Evolutionary conservation across 2,329 filamentous ascomycete genomes (phyloP).

Genomic region (Aciculosporium take): DNA sequence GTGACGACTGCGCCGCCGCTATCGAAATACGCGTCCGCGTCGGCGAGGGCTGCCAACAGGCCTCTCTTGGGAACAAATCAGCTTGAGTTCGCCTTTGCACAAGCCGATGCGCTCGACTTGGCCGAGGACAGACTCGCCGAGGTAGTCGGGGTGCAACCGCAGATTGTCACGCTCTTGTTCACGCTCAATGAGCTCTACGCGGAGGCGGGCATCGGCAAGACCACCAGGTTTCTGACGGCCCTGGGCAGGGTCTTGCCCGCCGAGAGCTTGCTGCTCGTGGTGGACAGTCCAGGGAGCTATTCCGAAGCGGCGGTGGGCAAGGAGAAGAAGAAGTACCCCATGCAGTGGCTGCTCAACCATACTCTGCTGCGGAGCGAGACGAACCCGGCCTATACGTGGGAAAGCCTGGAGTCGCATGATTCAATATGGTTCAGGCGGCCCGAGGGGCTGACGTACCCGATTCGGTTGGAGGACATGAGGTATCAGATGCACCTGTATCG

Average conservation of each 20-base stretch:
- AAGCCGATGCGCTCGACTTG: slow-evolving; percentile 35
- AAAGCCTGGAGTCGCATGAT: slow-evolving; percentile 59
- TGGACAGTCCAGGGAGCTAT: slow-evolving; percentile 90
- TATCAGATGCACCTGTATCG: slow-evolving; percentile 82
- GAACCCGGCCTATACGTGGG: slow-evolving; percentile 43
- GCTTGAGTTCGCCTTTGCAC: slow-evolving; percentile 28
- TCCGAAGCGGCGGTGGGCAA: slow-evolving; percentile 62
- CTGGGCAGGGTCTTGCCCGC: slow-evolving; percentile 44
- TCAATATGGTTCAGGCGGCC: slow-evolving; percentile 74
- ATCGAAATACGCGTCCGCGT: slow-evolving; percentile 38
- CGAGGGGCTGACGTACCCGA: slow-evolving; percentile 57
- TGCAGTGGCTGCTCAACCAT: slow-evolving; percentile 85
- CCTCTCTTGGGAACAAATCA: slow-evolving; percentile 27
- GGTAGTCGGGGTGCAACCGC: slow-evolving; percentile 20
- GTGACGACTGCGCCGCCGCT: slow-evolving; percentile 38
- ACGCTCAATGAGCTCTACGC: slow-evolving; percentile 93
- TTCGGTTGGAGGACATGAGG: slow-evolving; percentile 84
- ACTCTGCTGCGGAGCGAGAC: slow-evolving; percentile 42
- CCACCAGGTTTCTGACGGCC: slow-evolving; percentile 60
- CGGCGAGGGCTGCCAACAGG: slow-evolving; percentile 28
- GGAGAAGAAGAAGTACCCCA: slow-evolving; percentile 59
- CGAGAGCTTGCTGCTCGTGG: slow-evolving; percentile 62
- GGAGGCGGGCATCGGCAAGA: slow-evolving; percentile 52
- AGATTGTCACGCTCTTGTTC: slow-evolving; percentile 74
- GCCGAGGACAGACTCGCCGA: slow-evolving; percentile 18